Conservation (phyloP, 148 eudicot species). For the Chenopodium suecicum region DNA sequence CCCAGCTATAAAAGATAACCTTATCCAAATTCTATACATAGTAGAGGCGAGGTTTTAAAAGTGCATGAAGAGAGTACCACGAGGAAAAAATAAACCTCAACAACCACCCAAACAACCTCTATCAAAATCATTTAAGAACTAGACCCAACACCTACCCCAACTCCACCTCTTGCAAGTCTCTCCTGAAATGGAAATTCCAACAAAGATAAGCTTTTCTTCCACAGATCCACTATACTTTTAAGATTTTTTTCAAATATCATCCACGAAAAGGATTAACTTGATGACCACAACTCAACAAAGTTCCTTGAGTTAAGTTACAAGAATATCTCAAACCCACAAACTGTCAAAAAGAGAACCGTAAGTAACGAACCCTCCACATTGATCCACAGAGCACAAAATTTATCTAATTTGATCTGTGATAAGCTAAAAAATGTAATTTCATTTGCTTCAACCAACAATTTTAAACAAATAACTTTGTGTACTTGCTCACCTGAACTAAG, state of each 20-base stretch:
- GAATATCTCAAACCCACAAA: not conserved
- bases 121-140: not conserved
- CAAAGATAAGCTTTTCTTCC: not conserved
- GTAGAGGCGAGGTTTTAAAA: not conserved
- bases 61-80: not conserved
- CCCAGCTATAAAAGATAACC: not conserved
- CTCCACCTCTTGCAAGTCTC: not conserved
- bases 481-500: slow-evolving; percentile 73
- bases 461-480: not conserved
- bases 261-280: not conserved
- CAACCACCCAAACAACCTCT: not conserved
- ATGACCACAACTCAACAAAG: not conserved
- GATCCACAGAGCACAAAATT: not conserved
- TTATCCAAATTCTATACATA: not conserved
- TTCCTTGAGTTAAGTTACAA: not conserved
- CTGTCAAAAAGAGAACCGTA: not conserved
- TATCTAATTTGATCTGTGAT: not conserved
- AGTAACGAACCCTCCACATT: not conserved
- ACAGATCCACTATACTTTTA: not conserved
- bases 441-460: not conserved
- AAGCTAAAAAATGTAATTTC: not conserved
- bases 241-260: not conserved
- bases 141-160: not conserved
- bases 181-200: not conserved
- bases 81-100: not conserved